Conservation (phyloP, 2,329 filamentous ascomycete genomes). For the Paraphaeosphaeria sporulosa region DNA sequence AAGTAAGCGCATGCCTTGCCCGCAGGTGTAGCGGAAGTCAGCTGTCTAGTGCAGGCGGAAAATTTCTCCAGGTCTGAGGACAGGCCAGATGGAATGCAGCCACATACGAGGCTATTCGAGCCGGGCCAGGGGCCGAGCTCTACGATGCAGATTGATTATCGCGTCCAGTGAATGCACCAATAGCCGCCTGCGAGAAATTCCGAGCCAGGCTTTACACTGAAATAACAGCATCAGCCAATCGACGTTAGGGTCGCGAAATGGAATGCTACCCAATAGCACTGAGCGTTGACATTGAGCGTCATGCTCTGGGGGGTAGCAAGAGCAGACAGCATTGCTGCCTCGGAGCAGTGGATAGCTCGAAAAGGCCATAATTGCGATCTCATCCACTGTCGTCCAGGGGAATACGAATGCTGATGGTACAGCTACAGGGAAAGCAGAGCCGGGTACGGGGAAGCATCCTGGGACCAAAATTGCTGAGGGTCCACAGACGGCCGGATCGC, state of each 20-base stretch:
- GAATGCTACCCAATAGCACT: neutral
- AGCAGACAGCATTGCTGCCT: neutral
- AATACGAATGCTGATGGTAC: slow-evolving; percentile 9
- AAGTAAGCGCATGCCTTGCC: neutral
- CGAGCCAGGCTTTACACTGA: neutral
- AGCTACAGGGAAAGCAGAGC: slow-evolving; percentile 2
- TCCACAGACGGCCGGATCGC: too few species aligned
- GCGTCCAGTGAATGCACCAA: neutral
- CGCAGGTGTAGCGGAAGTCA: neutral
- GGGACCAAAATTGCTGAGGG: neutral
- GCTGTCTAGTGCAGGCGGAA: neutral
- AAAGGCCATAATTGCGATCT: neutral
- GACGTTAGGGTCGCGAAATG: neutral
- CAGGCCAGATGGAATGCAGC: neutral
- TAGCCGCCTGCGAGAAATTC: neutral
- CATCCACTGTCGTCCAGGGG: neutral
- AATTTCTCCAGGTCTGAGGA: slow-evolving; percentile 2
- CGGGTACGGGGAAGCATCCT: neutral
- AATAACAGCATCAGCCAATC: neutral
- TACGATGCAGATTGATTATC: neutral
- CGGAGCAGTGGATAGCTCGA: neutral
- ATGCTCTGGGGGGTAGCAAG: neutral
- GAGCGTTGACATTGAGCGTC: neutral
- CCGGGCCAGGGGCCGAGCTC: neutral
- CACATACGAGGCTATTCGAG: neutral